Evolutionary conservation across 768 basidiomycete species (phyloP), one percentile per base, ranked within the genome.

Genomic region (Mycena metata): DNA sequence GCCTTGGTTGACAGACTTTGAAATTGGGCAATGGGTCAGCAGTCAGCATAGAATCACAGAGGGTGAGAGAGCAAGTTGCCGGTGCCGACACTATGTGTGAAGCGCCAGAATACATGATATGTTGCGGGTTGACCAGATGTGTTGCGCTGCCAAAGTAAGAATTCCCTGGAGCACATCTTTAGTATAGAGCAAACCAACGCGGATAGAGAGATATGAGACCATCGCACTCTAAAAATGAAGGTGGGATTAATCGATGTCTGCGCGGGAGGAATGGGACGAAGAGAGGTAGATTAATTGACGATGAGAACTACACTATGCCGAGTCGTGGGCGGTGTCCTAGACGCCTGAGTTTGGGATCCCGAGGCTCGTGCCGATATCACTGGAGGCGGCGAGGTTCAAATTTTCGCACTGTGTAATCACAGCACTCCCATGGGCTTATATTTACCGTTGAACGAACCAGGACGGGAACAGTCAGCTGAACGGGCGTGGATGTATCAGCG

Each of bases 341-440:
- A 59, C 30, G 19, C 30, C 17, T 30, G 13, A 49, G 59, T 49
- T 45, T 60, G 23, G 59, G 36, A 26, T 42, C 11, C 39, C 15
- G n/a, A n/a, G n/a, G n/a, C n/a, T n/a, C 11, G 16, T 45, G 57
- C 43, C 43, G 43, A 59, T 59, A 30, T 24, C 42, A 24, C 30
- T 46, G 43, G 9, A 16, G 26, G 59, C 59, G 60, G 60, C 51
- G 51, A 36, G n/a, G 35, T 49, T 23, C 33, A 21, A 26, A 19
- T n/a, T 17, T 54, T 63, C 61, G 21, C 50, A 54, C 61, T 46
- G 63, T 49, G 52, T 64, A 64, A 47, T n/a, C 49, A 45, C 43
- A 26, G 33, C 16, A 2, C 24, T 64, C 63, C 30, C 42, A 64
- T 56, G 63, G 45, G 63, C 43, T n/a, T 64, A 64, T 55, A 64